Evolutionary conservation across 1,284 basidiomycete genomes (phyloP).

Genomic region (Irpex lacteus): DNA sequence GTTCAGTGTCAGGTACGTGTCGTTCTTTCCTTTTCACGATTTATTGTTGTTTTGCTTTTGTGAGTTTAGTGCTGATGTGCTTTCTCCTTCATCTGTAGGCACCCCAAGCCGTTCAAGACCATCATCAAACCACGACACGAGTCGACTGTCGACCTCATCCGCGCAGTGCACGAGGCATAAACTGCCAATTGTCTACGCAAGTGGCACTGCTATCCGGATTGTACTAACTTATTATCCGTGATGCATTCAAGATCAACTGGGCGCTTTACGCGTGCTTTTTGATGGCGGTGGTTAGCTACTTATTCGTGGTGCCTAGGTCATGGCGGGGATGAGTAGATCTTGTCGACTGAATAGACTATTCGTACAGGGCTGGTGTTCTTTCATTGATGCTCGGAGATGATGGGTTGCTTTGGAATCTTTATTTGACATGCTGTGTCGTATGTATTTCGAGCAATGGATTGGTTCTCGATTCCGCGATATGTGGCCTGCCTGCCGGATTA

Average conservation of each 20-base stretch:
- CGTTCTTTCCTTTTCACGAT: neutral
- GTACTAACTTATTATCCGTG: neutral
- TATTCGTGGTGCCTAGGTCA: too few relatives aligned
- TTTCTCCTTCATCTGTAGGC: constrained; percentile 27
- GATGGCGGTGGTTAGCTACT: neutral
- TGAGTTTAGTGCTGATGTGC: neutral
- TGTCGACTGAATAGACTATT: neutral
- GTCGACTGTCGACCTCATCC: neutral
- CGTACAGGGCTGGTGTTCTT: neutral
- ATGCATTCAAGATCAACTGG: neutral
- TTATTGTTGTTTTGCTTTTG: neutral
- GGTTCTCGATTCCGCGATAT: neutral
- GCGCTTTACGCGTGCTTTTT: neutral
- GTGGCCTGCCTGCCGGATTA: too few relatives aligned
- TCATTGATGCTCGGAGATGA: neutral
- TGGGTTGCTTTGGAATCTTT: neutral
- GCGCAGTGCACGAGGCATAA: neutral
- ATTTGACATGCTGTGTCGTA: neutral
- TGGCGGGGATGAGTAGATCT: neutral
- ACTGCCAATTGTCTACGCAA: neutral
- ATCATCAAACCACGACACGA: constrained; percentile 4
- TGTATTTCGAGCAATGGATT: neutral
- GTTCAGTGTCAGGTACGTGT: constrained; percentile 2
- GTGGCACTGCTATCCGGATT: neutral
- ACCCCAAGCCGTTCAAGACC: constrained; percentile 35